Base-by-base conservation (phyloP, 2,329 filamentous ascomycete species). In the Coniochaeta sp. region DNA sequence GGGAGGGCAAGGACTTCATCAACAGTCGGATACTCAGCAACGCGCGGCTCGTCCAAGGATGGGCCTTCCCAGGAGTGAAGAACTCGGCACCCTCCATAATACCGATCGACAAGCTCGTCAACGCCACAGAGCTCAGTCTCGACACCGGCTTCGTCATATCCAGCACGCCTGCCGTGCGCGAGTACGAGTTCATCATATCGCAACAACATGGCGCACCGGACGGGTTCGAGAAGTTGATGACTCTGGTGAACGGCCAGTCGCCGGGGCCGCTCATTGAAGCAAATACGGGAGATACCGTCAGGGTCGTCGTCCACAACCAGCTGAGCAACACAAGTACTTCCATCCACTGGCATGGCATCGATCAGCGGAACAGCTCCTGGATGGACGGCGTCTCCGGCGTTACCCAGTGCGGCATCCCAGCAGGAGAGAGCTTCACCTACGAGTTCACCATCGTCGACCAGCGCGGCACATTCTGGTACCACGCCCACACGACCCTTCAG, bases 311-410 rank as follows among this genome's bases (percentile, higher is more conserved):
- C 5, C 61, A 65, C 49, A 75, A 75, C 58, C 56, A 56, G 8
- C 64, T 73, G 58, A 27, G 56, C 13, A 60, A 65, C 32, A 56
- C 56, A 46, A 68, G 63, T 50, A 81, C 84, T 2, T 76, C 76
- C 47, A 71, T 88, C 14, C 85, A 89, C 60, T 89, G 83, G 69
- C 85, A 89, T 60, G 85, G 85, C 16, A 71, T 88, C 55, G 81
- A 79, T 58, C 83, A 86, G 65, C 78, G 78, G 56, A 78, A 79
- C 31, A 80, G 79, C 0, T 82, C 75, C 18, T 75, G 79, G 55
- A 85, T 87, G 81, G 85, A 89, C 58, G 85, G 85, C 3, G 76
- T 83, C 2, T 68, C 74, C 0, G 79, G 77, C 32, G 75, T 86
- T 8, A 81, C 76, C 1, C 85, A 85, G 58, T 84, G 81, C 57